Evolutionary conservation across 345 rosid genomes (phyloP).

Genomic region (Trapa incisa): DNA sequence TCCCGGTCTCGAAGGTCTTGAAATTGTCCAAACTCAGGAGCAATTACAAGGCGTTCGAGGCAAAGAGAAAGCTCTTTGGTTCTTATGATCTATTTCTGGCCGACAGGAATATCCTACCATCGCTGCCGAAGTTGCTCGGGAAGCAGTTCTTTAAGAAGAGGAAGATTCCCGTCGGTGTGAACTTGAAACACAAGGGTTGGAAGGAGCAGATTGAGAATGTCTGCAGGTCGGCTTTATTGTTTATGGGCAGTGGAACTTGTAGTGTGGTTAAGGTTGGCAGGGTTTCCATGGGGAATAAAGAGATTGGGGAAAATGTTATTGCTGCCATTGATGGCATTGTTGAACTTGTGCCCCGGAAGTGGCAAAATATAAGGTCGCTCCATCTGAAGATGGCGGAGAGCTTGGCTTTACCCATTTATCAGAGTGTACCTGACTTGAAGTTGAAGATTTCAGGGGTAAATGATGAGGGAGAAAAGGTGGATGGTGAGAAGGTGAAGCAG

Average conservation of each 20-base stretch:
- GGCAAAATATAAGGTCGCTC: constrained; percentile 14
- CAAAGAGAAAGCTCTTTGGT: constrained; percentile 19
- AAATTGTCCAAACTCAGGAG: constrained; percentile 14
- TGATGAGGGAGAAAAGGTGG: constrained; percentile 1
- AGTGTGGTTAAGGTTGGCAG: constrained; percentile 9
- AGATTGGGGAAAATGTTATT: constrained; percentile 11
- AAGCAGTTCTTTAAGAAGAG: constrained; percentile 19
- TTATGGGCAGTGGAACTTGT: constrained; percentile 10
- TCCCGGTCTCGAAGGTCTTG: constrained; percentile 16
- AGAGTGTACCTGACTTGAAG: constrained; percentile 10
- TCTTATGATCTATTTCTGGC: constrained; percentile 15
- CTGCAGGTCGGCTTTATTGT: constrained; percentile 6
- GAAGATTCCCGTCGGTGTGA: constrained; percentile 15
- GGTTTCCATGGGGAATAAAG: constrained; percentile 10
- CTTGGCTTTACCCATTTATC: constrained; percentile 14
- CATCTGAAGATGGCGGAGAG: constrained; percentile 13
- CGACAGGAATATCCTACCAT: constrained; percentile 14
- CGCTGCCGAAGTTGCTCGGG: constrained; percentile 14
- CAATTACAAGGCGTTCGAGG: constrained; percentile 16
- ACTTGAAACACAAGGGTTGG: constrained; percentile 17
- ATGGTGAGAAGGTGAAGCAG: neutral
- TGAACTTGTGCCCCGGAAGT: constrained; percentile 12
- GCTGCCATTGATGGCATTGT: constrained; percentile 8
- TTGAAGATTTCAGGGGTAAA: constrained; percentile 8
- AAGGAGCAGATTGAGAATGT: constrained; percentile 21